Conservation (phyloP, 1,284 basidiomycete genomes). For the Rhizoctonia solani region DNA sequence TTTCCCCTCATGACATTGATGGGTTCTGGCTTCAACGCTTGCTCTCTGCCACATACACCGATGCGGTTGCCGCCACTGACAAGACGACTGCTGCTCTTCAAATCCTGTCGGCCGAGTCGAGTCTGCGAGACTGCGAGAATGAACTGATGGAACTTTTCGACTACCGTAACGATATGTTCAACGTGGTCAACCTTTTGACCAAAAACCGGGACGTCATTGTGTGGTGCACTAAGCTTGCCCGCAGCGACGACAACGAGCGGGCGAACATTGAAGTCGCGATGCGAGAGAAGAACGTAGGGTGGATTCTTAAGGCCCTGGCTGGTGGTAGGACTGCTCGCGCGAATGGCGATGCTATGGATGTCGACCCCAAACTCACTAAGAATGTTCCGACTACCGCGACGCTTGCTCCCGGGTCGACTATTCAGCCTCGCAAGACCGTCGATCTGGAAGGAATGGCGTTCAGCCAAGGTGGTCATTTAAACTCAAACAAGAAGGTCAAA, state of each 20-base stretch:
- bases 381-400: constrained; percentile 84
- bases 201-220: constrained; percentile 96
- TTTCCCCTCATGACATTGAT: constrained; percentile 91
- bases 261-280: constrained; percentile 97
- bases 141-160: constrained; percentile 97
- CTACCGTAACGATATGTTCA: constrained; percentile 77
- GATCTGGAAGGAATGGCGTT: constrained; percentile 97
- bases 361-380: constrained; percentile 61
- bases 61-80: constrained; percentile 92
- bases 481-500: constrained; percentile 98
- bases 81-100: constrained; percentile 87
- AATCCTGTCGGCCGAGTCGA: constrained; percentile 88
- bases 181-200: constrained; percentile 87
- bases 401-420: constrained; percentile 83
- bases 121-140: constrained; percentile 94
- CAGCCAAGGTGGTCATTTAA: constrained; percentile 92
- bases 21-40: constrained; percentile 99
- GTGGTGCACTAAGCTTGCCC: constrained; percentile 97
- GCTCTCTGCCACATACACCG: constrained; percentile 87
- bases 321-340: constrained; percentile 67
- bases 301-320: constrained; percentile 89
- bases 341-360: constrained; percentile 70
- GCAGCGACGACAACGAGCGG: constrained; percentile 86
- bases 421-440: constrained; percentile 83
- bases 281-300: constrained; percentile 95